Evolutionary conservation across 331 rosid genomes (phyloP).

Genomic region (Arachis monticola): DNA sequence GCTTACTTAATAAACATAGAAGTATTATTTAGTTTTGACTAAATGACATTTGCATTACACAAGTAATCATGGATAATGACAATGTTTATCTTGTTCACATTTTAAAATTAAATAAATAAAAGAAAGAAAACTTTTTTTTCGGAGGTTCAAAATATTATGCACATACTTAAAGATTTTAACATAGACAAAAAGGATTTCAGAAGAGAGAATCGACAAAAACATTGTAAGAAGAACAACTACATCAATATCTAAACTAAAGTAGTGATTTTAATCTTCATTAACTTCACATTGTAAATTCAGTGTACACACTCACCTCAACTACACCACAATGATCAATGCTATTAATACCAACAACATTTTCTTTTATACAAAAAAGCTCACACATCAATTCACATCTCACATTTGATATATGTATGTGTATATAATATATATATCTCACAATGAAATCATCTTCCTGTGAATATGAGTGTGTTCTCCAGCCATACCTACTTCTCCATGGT

Average conservation of each 20-base stretch:
- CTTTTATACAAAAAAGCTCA: constrained; percentile 26
- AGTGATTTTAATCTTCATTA: constrained; percentile 33
- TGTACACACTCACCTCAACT: constrained; percentile 18
- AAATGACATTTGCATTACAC: too few species aligned
- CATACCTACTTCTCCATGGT: constrained; percentile 58
- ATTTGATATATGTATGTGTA: too few species aligned
- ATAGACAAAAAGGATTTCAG: neutral
- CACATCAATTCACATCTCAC: neutral
- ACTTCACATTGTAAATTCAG: constrained; percentile 34
- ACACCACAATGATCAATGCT: constrained; percentile 28
- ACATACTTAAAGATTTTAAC: too few species aligned
- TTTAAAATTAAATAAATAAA: neutral
- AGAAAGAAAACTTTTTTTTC: neutral
- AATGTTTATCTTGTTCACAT: neutral
- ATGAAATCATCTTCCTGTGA: constrained; percentile 69
- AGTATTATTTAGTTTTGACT: neutral
- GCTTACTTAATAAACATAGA: neutral
- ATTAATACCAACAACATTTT: constrained; percentile 13
- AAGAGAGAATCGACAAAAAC: too few species aligned
- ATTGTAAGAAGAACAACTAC: too few species aligned
- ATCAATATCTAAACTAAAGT: too few species aligned
- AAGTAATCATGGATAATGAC: neutral
- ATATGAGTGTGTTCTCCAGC: constrained; percentile 62
- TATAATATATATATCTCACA: constrained; percentile 40
- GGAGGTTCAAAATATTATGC: too few species aligned